Evolutionary conservation across 768 basidiomycete species (phyloP).

Genomic region (Rossbeevera mucosa): DNA sequence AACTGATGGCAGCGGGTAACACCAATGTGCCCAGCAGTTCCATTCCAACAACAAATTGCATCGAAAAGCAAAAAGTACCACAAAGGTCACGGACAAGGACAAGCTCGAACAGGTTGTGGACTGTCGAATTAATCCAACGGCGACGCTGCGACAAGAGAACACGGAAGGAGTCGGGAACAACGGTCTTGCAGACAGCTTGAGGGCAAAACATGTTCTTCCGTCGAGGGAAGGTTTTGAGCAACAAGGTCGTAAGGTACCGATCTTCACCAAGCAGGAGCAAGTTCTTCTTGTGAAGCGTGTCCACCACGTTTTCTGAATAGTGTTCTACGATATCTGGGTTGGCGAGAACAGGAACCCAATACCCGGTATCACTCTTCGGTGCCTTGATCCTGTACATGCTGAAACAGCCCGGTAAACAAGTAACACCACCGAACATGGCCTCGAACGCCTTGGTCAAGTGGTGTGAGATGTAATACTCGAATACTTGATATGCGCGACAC

Average conservation of each 20-base stretch:
- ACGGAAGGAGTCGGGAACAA: slow-evolving; percentile 95
- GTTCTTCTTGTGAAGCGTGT: slow-evolving; percentile 99
- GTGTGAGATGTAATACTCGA: slow-evolving; percentile 99
- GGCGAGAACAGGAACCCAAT: slow-evolving; percentile 98
- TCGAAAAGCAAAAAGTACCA: slow-evolving; percentile 99
- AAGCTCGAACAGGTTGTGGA: slow-evolving; percentile 95
- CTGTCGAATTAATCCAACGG: slow-evolving; percentile 99
- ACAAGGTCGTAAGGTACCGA: slow-evolving; percentile 95
- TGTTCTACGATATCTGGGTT: slow-evolving; percentile 99
- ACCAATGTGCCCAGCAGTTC: slow-evolving; percentile 95
- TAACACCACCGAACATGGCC: slow-evolving; percentile 99
- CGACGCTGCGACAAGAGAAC: slow-evolving; percentile 93
- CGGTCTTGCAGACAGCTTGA: slow-evolving; percentile 97
- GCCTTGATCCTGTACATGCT: slow-evolving; percentile 99
- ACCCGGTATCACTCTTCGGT: slow-evolving; percentile 92
- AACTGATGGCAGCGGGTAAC: slow-evolving; percentile 93
- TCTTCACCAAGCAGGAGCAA: slow-evolving; percentile 95
- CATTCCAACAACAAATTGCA: slow-evolving; percentile 99
- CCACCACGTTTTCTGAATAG: slow-evolving; percentile 99
- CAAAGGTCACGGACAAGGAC: slow-evolving; percentile 96
- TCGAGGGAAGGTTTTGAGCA: slow-evolving; percentile 99
- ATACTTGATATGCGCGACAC: slow-evolving; percentile 51
- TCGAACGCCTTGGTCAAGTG: slow-evolving; percentile 99
- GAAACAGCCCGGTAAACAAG: slow-evolving; percentile 99
- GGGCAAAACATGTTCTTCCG: slow-evolving; percentile 99